phyloP scores from a whole-genome alignment of 139 green algal genomes.

The Chlorella sp. region DNA sequence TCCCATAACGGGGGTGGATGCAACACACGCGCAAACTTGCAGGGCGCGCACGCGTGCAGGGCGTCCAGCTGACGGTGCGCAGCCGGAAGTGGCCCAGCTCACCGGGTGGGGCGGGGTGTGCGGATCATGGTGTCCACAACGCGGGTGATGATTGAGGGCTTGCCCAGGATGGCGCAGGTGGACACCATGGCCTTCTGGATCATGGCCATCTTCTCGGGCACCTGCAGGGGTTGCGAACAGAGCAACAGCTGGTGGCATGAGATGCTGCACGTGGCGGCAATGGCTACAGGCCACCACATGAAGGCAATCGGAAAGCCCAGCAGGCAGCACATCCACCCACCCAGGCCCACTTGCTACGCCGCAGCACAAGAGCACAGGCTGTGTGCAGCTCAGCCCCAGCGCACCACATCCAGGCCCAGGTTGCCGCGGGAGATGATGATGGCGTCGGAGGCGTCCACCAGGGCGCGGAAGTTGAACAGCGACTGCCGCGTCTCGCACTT shows the following conservation, averaged over 20 bases:
- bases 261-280: no score
- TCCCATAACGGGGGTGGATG: background rate
- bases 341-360: no score
- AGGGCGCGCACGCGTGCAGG: no score
- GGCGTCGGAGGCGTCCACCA: slow-evolving; percentile 82
- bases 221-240: background rate
- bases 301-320: no score
- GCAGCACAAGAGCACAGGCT: no score
- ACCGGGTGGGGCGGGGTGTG: slow-evolving; percentile 85
- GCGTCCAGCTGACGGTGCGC: no score
- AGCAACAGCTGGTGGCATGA: no score
- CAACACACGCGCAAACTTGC: no score
- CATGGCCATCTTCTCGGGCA: slow-evolving; percentile 92
- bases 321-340: no score
- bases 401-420: slow-evolving; percentile 87
- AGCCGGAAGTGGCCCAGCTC: no score
- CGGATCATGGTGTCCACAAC: slow-evolving; percentile 93
- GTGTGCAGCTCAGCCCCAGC: no score
- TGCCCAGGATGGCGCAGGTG: slow-evolving; percentile 89
- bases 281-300: no score
- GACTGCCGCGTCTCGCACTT: slow-evolving; percentile 84
- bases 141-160: slow-evolving; percentile 88
- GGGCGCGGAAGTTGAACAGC: slow-evolving; percentile 80
- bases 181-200: slow-evolving; percentile 73
- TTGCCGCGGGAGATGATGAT: slow-evolving; percentile 92